Evolutionary conservation across 2,329 filamentous ascomycete species (phyloP).

Genomic region (Diaporthe capsici): DNA sequence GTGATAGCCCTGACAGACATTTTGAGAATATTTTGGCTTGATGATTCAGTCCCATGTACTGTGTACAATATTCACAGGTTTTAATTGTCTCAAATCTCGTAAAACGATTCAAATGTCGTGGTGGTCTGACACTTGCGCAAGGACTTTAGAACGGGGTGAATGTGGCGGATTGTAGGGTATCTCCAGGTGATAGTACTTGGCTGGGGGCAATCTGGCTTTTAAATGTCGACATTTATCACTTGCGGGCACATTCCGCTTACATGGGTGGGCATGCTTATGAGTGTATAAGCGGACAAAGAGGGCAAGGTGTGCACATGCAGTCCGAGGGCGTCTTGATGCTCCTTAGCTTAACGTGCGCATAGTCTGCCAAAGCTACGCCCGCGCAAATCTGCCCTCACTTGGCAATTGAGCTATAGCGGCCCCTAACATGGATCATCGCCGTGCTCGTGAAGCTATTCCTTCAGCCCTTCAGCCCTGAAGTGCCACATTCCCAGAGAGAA

Average conservation of each 20-base stretch:
- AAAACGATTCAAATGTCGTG: too few species aligned
- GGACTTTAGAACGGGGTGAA: background rate
- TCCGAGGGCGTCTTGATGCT: background rate
- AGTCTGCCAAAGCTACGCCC: background rate
- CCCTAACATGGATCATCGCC: background rate
- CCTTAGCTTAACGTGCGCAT: background rate
- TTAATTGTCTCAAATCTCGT: too few species aligned
- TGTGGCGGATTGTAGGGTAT: background rate
- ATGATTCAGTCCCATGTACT: too few species aligned
- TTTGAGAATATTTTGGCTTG: background rate
- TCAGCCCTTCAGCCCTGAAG: constrained; percentile 6
- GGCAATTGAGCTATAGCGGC: background rate
- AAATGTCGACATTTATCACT: background rate
- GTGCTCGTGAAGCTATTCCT: background rate
- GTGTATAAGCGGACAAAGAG: background rate
- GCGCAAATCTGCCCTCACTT: background rate
- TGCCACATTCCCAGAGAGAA: background rate
- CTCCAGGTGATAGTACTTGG: too few species aligned
- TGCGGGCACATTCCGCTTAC: background rate
- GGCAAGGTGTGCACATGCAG: background rate
- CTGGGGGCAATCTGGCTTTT: too few species aligned
- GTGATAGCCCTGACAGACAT: constrained; percentile 45
- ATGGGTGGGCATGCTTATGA: background rate
- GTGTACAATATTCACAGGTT: too few species aligned
- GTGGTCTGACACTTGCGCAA: background rate